Evolutionary conservation across 2,329 filamentous ascomycete genomes (phyloP).

Genomic region (Chrysoporthe austroafricana): DNA sequence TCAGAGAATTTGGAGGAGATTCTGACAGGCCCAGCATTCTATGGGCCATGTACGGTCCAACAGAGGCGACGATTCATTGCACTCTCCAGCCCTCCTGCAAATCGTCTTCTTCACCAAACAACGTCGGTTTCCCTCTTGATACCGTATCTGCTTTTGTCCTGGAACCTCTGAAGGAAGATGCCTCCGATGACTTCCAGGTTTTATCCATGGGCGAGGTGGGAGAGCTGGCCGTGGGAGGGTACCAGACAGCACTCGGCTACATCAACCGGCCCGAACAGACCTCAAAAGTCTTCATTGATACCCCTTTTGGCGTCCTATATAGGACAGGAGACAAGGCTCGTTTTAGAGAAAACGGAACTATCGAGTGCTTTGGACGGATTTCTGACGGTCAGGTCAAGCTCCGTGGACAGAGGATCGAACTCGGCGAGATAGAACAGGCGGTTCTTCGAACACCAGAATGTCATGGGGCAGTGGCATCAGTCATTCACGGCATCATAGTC

Average conservation of each 20-base stretch:
- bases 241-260: constrained; percentile 80
- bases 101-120: constrained; percentile 60
- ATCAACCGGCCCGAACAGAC: constrained; percentile 82
- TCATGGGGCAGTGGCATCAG: constrained; percentile 67
- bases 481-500: constrained; percentile 71
- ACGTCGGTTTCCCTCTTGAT: constrained; percentile 77
- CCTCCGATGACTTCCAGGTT: constrained; percentile 42
- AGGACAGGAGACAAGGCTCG: constrained; percentile 83
- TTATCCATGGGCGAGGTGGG: constrained; percentile 70
- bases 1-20: constrained; percentile 76
- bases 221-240: constrained; percentile 80
- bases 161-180: constrained; percentile 45
- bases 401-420: constrained; percentile 79
- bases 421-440: constrained; percentile 77
- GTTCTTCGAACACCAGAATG: constrained; percentile 64
- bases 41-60: constrained; percentile 94
- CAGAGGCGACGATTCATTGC: constrained; percentile 88
- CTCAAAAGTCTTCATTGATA: constrained; percentile 68
- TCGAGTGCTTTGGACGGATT: constrained; percentile 86
- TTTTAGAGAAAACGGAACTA: constrained; percentile 65
- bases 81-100: constrained; percentile 71
- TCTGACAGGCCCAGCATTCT: constrained; percentile 63
- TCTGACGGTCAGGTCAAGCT: constrained; percentile 83
- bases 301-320: constrained; percentile 73
- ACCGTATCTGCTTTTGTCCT: constrained; percentile 81